Evolutionary conservation across 768 basidiomycete species (phyloP), one percentile per base, ranked within the genome.

Genomic region (Suillus ampliporus): DNA sequence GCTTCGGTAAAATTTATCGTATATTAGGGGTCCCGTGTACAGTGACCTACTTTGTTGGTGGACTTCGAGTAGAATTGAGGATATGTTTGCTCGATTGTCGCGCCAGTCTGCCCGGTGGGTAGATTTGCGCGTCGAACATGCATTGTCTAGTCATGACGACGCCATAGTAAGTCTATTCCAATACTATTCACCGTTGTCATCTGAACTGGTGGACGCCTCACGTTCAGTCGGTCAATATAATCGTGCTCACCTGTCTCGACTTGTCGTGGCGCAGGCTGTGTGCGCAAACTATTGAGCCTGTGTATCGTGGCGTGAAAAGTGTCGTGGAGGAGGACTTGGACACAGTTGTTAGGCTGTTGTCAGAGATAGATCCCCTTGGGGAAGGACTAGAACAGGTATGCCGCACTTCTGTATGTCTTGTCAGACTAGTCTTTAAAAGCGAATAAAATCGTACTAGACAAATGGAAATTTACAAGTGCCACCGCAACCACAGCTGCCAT

Each of bases 271-370:
- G 71, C 19, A 64, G 64, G 28, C 64, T 75, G 23, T 81, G 72
- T 65, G 68, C 68, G 28, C 69, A 68, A 40, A 68, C 72, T 35
- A 63, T 80, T 38, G 57, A 66, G 8, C 79, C 80, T 10, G 65
- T 78, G 23, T 84, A 74, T 69, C 68, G 64, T 38, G 70, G 69
- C 52, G 38, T 85, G 28, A 75, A 75, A 48, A 73, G 64, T 41
- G 74, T 77, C 28, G 60, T 83, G 5, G 66, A 69, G 56, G 65
- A 78, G 41, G 83, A 84, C 57, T 61, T 83, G 19, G 74, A 82
- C 41, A 73, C 73, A 61, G 75, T 84, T n/a, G 74, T 79, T 14
- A 76, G 75, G 60, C 61, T 84, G 11, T 71, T 84, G 53, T 77
- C 76, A 26, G 80, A 80, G 23, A 68, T 84, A 48, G 84, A 80